phyloP scores from a whole-genome alignment of 2,329 filamentous ascomycete species.

The Grosmannia huntii region DNA sequence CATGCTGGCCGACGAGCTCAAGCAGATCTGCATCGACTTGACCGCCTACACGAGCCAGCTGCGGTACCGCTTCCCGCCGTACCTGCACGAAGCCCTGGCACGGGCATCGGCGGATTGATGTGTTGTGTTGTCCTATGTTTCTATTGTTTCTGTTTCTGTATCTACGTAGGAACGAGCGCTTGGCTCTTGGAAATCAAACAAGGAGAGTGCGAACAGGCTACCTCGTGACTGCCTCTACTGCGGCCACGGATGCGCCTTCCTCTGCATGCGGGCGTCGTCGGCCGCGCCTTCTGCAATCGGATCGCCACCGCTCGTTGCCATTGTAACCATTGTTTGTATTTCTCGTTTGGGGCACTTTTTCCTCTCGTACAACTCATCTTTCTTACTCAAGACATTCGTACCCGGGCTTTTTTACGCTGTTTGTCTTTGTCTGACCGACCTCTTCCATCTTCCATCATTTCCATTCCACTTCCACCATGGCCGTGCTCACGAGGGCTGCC shows the following conservation, averaged over 20 bases:
- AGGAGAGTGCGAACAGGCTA: neutral
- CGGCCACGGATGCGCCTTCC: too few species aligned
- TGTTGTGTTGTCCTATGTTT: neutral
- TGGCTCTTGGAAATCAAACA: neutral
- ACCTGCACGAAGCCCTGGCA: slow-evolving; percentile 79
- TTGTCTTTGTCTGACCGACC: neutral
- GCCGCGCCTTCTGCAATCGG: neutral
- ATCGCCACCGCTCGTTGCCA: too few species aligned
- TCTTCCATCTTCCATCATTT: too few species aligned
- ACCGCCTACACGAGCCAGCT: slow-evolving; percentile 92
- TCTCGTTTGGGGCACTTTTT: neutral
- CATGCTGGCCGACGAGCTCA: slow-evolving; percentile 55
- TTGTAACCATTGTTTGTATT: too few species aligned
- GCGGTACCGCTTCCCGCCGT: slow-evolving; percentile 75
- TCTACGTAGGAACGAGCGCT: neutral
- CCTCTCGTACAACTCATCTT: neutral
- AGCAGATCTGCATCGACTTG: slow-evolving; percentile 74
- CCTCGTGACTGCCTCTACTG: neutral
- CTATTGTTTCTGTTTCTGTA: neutral
- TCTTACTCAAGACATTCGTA: neutral
- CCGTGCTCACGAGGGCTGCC: neutral
- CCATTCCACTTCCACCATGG: too few species aligned
- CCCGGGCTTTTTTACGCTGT: neutral
- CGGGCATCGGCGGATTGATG: slow-evolving; percentile 58
- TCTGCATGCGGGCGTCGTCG: neutral